Base-by-base conservation (phyloP, 2,329 filamentous ascomycete species). In the Ascochyta rabiei region DNA sequence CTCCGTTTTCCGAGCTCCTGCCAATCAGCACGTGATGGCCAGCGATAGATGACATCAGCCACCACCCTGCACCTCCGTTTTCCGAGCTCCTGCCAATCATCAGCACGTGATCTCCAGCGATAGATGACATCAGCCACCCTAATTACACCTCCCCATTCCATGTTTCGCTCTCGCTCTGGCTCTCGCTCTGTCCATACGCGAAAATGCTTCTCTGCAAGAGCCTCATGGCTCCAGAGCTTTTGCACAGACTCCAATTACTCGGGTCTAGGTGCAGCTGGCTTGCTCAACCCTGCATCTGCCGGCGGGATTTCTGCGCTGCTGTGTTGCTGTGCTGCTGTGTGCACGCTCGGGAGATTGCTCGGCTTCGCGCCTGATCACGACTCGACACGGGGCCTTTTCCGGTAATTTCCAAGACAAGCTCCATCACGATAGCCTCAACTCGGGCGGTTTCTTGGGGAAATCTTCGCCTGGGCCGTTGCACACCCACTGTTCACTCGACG, bases 301-400 rank as follows among this genome's bases (percentile, higher is more conserved):
- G 42, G 21, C 39, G 35, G 18, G 9, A 26, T 40, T 26, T 37
- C 42, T 55, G 40, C 40, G 45, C 23, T 30, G n/a, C 24, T 18
- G 23, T 19, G 24, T 3, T 23, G 21, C 21, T 23, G 21, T 6
- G 21, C 21, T 23, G 21, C 4, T 41, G 15, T 26, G 52, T 61
- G 48, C 41, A 38, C 39, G 40, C 53, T 70, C 67, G 67, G 67
- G 37, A 60, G 59, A 57, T 62, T 67, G 55, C 52, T 68, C 68
- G 68, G 67, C 43, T 19, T 38, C 43, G 35, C 45, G n/a, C 40
- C 45, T 38, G 48, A 59, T 48, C 33, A 47, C 38, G 45, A 50
- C 44, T 40, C 53, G 46, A 30, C 41, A 49, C 46, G 57, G 63
- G 53, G 49, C 48, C 47, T 56, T 60, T 54, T 58, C 49, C 61